Evolutionary conservation across 2,329 filamentous ascomycete species (phyloP).

Genomic region (Xylariaceae sp.): DNA sequence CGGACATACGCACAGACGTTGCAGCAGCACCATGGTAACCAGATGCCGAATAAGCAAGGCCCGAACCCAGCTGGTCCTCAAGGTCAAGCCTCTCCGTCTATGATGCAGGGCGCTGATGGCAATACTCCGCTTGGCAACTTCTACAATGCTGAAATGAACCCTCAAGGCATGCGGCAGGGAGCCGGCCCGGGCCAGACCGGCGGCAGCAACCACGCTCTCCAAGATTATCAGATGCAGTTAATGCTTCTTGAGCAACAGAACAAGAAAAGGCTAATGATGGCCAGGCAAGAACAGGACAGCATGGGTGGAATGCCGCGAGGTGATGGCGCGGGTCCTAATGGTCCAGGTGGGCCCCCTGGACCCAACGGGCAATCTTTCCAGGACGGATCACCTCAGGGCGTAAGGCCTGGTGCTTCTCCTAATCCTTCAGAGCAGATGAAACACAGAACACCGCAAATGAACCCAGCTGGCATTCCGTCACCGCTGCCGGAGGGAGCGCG

Average conservation of each 20-base stretch:
- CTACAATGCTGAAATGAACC: constrained; percentile 63
- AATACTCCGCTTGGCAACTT: constrained; percentile 51
- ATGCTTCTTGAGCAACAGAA: constrained; percentile 86
- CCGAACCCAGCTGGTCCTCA: constrained; percentile 67
- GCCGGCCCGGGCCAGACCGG: constrained; percentile 43
- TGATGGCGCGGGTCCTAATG: constrained; percentile 42
- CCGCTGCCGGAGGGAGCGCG: constrained; percentile 65
- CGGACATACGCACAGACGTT: constrained; percentile 83
- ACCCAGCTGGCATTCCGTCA: constrained; percentile 64
- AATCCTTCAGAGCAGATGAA: constrained; percentile 78
- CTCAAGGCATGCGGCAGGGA: constrained; percentile 55
- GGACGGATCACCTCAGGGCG: constrained; percentile 66
- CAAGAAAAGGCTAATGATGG: constrained; percentile 82
- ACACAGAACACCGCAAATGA: constrained; percentile 71
- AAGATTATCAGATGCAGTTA: constrained; percentile 86
- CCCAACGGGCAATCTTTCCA: constrained; percentile 62
- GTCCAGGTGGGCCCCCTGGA: constrained; percentile 43
- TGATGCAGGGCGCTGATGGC: constrained; percentile 66
- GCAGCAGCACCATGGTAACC: constrained; percentile 73
- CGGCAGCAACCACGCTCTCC: constrained; percentile 72
- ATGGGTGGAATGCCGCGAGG: constrained; percentile 50
- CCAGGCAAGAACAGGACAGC: constrained; percentile 72
- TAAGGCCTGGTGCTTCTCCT: constrained; percentile 67
- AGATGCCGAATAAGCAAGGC: constrained; percentile 79
- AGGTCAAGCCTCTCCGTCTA: constrained; percentile 79